Conservation (phyloP, 345 rosid genomes). For the Acer saccharum region DNA sequence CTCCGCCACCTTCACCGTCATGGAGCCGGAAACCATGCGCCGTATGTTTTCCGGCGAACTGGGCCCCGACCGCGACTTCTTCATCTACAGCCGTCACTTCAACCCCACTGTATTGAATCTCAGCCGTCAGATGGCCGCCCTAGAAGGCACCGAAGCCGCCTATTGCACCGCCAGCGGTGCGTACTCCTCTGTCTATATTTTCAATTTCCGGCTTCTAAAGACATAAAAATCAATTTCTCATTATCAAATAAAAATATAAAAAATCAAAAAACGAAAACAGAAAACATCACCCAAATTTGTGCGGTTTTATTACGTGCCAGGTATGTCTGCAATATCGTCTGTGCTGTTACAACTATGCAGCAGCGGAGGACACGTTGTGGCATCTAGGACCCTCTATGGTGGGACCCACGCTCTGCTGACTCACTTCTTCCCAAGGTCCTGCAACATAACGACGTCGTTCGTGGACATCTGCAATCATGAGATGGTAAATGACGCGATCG, state of each 20-base stretch:
- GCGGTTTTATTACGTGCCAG: slow-evolving; percentile 30
- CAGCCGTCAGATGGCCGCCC: slow-evolving; percentile 96
- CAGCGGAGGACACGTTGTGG: slow-evolving; percentile 97
- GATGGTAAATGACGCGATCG: slow-evolving; percentile 59
- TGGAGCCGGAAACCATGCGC: slow-evolving; percentile 96
- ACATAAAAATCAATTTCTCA: no score
- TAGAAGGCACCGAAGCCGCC: slow-evolving; percentile 97
- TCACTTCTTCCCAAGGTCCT: slow-evolving; percentile 78
- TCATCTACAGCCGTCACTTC: slow-evolving; percentile 94
- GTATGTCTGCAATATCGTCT: slow-evolving; percentile 95
- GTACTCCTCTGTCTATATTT: neutral
- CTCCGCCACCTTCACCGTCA: slow-evolving; percentile 98
- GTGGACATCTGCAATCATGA: slow-evolving; percentile 66
- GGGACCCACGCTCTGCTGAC: slow-evolving; percentile 91
- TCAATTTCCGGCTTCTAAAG: no score
- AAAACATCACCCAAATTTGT: no score
- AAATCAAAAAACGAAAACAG: no score
- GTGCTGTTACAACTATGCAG: slow-evolving; percentile 89
- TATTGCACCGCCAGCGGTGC: slow-evolving; percentile 97
- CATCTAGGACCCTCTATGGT: slow-evolving; percentile 74
- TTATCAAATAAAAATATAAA: no score
- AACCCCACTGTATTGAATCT: slow-evolving; percentile 95
- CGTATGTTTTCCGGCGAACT: slow-evolving; percentile 92
- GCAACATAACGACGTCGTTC: slow-evolving; percentile 85
- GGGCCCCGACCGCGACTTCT: slow-evolving; percentile 96